Evolutionary conservation across 2,329 filamentous ascomycete species (phyloP).

Genomic region (Penicillium digitatum): DNA sequence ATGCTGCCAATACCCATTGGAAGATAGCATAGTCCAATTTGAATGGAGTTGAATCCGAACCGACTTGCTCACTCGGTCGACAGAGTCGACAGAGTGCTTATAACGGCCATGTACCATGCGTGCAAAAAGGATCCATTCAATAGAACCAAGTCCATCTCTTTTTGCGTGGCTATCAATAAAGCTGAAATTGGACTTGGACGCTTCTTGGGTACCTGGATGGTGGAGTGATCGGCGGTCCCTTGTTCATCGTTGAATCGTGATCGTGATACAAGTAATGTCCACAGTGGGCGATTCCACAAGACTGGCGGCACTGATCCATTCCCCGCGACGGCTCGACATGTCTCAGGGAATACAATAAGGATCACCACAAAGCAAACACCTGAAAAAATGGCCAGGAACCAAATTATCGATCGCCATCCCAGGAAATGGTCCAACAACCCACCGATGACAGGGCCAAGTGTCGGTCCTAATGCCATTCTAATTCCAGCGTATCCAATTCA

Average conservation of each 20-base stretch:
- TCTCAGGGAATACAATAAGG: constrained; percentile 54
- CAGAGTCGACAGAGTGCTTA: constrained; percentile 44
- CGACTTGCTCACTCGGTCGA: constrained; percentile 40
- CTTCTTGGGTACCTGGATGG: constrained; percentile 11
- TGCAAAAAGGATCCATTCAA: constrained; percentile 40
- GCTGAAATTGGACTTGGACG: constrained; percentile 24
- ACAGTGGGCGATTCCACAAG: constrained; percentile 23
- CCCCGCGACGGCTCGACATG: constrained; percentile 38
- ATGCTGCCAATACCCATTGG: constrained; percentile 20
- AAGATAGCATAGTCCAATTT: constrained; percentile 25
- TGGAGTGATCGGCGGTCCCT: constrained; percentile 2
- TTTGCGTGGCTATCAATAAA: constrained; percentile 32
- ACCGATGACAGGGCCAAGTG: constrained; percentile 59
- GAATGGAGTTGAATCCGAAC: constrained; percentile 22
- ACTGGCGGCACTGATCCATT: constrained; percentile 30
- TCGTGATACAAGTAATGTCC: constrained; percentile 2
- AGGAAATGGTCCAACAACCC: constrained; percentile 61
- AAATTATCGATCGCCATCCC: constrained; percentile 66
- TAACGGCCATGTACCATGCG: constrained; percentile 44
- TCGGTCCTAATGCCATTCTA: constrained; percentile 51
- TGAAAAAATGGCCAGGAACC: constrained; percentile 59
- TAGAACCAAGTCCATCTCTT: constrained; percentile 34
- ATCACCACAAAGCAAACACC: constrained; percentile 49
- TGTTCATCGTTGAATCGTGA: background rate
- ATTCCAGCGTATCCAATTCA: constrained; percentile 67